Evolutionary conservation across 2,329 filamentous ascomycete genomes (phyloP).

Genomic region (Cordyceps cateniannulata): DNA sequence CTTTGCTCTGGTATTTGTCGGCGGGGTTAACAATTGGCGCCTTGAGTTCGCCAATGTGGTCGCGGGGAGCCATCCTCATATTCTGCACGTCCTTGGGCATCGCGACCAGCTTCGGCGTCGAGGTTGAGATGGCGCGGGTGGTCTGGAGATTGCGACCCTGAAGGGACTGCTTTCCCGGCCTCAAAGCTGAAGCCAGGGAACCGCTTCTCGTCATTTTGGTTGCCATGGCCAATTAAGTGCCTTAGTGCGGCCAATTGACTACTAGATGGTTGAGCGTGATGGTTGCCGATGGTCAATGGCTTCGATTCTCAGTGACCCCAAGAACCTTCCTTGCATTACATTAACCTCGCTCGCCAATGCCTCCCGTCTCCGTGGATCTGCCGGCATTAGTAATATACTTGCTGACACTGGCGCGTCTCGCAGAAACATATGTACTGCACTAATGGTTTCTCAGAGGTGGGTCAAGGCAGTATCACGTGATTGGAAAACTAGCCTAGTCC

Average conservation of each 20-base stretch:
- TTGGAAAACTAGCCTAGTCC: neutral
- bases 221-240: conserved; percentile 45
- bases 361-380: conserved; percentile 25
- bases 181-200: conserved; percentile 49
- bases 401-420: neutral
- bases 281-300: conserved; percentile 19
- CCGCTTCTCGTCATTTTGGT: conserved; percentile 52
- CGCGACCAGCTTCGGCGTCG: conserved; percentile 43
- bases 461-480: conserved; percentile 15
- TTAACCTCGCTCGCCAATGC: neutral
- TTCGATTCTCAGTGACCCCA: neutral
- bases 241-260: conserved; percentile 40
- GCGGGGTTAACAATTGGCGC: conserved; percentile 81
- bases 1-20: conserved; percentile 86
- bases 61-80: conserved; percentile 58
- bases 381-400: conserved; percentile 23
- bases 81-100: conserved; percentile 58
- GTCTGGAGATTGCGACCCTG: conserved; percentile 33
- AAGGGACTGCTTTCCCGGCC: conserved; percentile 41
- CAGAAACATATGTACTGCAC: neutral
- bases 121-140: conserved; percentile 45
- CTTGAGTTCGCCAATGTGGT: conserved; percentile 57
- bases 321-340: neutral
- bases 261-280: conserved; percentile 21
- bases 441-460: conserved; percentile 15